A percentile compares a stretch with the other conserved stretches of the same genome.
Evolutionary conservation across 495 filamentous ascomycete species (phyloP).

Genomic region (Aspergillus campestris): DNA sequence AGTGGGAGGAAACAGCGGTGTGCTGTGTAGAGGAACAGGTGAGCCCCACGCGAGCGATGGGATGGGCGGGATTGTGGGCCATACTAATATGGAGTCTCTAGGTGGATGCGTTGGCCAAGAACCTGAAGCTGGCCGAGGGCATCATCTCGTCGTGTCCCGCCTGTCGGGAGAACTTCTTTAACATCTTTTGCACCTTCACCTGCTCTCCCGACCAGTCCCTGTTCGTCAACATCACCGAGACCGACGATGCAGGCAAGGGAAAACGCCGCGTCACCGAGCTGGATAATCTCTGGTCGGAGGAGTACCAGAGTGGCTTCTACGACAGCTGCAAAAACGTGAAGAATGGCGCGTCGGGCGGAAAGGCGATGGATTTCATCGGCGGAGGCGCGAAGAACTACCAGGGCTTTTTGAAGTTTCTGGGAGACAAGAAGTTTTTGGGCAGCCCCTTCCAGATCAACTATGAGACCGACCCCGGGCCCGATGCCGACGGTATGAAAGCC

Average conservation of each 20-base stretch:
- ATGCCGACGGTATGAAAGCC: conserved; percentile 54
- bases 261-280: conserved; percentile 78
- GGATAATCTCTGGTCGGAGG: conserved; percentile 79
- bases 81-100: conserved; percentile 18
- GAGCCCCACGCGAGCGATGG: conserved; percentile 3
- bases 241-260: conserved; percentile 50
- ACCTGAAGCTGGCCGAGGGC: conserved; percentile 76
- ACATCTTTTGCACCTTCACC: conserved; percentile 94
- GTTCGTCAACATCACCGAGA: conserved; percentile 87
- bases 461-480: conserved; percentile 46
- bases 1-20: conserved; percentile 74
- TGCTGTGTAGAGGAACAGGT: conserved; percentile 84
- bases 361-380: conserved; percentile 90
- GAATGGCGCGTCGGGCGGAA: conserved; percentile 84
- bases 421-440: conserved; percentile 76
- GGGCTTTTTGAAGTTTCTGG: conserved; percentile 81
- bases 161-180: conserved; percentile 95
- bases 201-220: conserved; percentile 95
- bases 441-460: conserved; percentile 98
- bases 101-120: conserved; percentile 68
- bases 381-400: conserved; percentile 88
- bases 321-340: conserved; percentile 98
- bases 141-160: conserved; percentile 91
- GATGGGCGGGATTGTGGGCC: neutral
- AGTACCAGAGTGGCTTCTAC: conserved; percentile 85